A percentile compares a stretch with the other conserved stretches of the same genome.
phyloP scores from a whole-genome alignment of 257 asterid genomes.

The Nicotiana benthamiana region DNA sequence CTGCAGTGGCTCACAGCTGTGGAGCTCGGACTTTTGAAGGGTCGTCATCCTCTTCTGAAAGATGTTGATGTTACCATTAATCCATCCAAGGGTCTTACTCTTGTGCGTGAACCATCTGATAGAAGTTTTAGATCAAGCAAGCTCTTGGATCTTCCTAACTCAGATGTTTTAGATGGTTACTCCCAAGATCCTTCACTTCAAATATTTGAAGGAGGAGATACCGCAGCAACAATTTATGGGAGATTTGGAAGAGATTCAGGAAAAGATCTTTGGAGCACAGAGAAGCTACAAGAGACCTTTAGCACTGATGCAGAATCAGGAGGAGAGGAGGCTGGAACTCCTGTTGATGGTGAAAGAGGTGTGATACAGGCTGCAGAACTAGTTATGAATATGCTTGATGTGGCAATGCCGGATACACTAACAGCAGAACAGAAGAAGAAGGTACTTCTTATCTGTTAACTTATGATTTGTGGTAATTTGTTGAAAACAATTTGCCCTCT shows the following conservation, averaged over 20 bases:
- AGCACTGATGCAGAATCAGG: constrained; percentile 24
- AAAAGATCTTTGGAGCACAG: constrained; percentile 10
- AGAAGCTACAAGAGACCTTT: constrained; percentile 21
- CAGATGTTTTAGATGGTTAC: constrained; percentile 17
- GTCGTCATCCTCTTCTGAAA: constrained; percentile 87
- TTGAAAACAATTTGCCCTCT: background rate
- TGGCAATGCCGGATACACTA: constrained; percentile 60
- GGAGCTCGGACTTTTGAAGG: constrained; percentile 95
- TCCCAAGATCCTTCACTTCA: constrained; percentile 25
- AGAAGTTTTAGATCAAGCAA: constrained; percentile 23
- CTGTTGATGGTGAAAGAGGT: constrained; percentile 51
- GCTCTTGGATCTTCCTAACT: constrained; percentile 30
- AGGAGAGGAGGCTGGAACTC: constrained; percentile 24
- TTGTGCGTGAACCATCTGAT: constrained; percentile 32
- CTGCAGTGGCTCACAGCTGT: constrained; percentile 89
- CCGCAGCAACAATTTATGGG: too few relatives aligned
- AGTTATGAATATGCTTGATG: constrained; percentile 78
- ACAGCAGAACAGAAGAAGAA: constrained; percentile 73
- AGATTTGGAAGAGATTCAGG: constrained; percentile 25
- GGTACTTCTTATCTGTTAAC: constrained; percentile 35
- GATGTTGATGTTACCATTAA: constrained; percentile 72
- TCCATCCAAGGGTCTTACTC: constrained; percentile 55
- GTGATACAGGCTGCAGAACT: constrained; percentile 63
- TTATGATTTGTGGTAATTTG: constrained; percentile 7
- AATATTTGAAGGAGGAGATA: constrained; percentile 24